Evolutionary conservation across 2,329 filamentous ascomycete species (phyloP), one percentile per base, ranked within the genome.

Genomic region (Bertia moriformis): DNA sequence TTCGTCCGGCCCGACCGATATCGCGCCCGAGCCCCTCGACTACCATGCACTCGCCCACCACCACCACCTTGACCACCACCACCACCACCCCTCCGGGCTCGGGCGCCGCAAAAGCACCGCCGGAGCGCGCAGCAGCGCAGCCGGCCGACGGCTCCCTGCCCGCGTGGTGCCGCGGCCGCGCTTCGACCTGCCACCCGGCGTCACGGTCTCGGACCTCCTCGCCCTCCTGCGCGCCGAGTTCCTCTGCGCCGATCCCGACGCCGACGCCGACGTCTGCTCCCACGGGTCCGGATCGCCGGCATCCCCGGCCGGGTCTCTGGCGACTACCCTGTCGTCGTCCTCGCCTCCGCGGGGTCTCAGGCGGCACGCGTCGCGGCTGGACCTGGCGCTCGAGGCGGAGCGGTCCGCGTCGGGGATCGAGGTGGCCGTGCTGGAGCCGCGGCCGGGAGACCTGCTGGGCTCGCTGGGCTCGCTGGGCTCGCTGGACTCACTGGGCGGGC

Each of bases 351-450:
- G 22, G 17, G 10, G 18, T 3, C 19, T 42, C 18, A 19, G 40
- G 10, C 32, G 30, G 19, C 38, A 37, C 2, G 19, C 38, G 10
- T 42, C 40, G 14, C 36, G 38, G 17, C 19, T 42, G 38, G 40
- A 42, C 30, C 36, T 42, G 38, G 40, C 40, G 3, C 38, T 42
- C 13, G 40, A 42, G 2, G 40, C 40, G 12, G 40, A 42, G 27
- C 38, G 38, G 15, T 24, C 38, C 14, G 38, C 40, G 3, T 42
- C 40, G 4, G 38, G 40, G 13, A n/a, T 18, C 15, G 40, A 42
- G 33, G 40, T 42, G 27, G 37, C 37, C 5, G 39, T 41, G 40
- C 37, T 41, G 4, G 40, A 41, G 17, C 40, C 40, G 7, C 19
- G 40, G 15, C 37, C 40, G 4, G n/a, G n/a, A n/a, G n/a, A n/a